phyloP scores from a whole-genome alignment of 192 early-diverging fungal genomes.

The Kickxella alabastrina region DNA sequence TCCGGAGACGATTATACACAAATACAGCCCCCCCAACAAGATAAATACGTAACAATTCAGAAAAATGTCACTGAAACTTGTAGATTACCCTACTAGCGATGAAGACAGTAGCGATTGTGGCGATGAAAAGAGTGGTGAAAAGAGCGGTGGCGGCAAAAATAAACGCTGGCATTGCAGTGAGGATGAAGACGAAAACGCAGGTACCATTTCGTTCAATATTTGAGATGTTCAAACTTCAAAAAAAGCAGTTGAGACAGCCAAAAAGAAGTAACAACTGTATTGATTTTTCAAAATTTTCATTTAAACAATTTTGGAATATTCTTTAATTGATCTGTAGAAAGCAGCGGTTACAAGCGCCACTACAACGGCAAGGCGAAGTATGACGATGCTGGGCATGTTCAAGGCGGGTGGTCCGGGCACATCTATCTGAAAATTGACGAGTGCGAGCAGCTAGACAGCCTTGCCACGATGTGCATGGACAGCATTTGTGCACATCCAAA shows the following conservation, averaged over 20 bases:
- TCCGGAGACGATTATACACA: too few relatives aligned
- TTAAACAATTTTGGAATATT: too few relatives aligned
- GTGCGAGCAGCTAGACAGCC: conserved; percentile 7
- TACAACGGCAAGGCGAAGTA: background rate
- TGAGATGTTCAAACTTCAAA: conserved; percentile 7
- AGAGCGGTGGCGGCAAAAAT: conserved; percentile 4
- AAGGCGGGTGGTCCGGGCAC: conserved; percentile 44
- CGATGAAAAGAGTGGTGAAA: too few relatives aligned
- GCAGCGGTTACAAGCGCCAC: background rate
- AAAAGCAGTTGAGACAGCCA: conserved; percentile 2
- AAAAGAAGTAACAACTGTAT: background rate
- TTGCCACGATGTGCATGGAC: conserved; percentile 13
- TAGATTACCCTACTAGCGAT: conserved; percentile 41
- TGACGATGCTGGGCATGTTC: conserved; percentile 28
- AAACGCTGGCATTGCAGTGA: conserved; percentile 10
- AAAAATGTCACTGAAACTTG: conserved; percentile 29
- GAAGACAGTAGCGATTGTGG: conserved; percentile 24
- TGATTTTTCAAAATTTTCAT: too few relatives aligned
- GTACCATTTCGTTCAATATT: background rate
- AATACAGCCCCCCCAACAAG: too few relatives aligned
- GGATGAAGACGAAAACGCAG: conserved; percentile 6
- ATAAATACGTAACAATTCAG: too few relatives aligned
- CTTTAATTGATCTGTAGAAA: too few relatives aligned
- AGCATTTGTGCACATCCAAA: too few relatives aligned
- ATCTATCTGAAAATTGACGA: conserved; percentile 17